Percentiles rank a stretch among this genome's conserved stretches.
Conservation (phyloP, 1,284 basidiomycete genomes). For the Trichosporon coremiiforme region DNA sequence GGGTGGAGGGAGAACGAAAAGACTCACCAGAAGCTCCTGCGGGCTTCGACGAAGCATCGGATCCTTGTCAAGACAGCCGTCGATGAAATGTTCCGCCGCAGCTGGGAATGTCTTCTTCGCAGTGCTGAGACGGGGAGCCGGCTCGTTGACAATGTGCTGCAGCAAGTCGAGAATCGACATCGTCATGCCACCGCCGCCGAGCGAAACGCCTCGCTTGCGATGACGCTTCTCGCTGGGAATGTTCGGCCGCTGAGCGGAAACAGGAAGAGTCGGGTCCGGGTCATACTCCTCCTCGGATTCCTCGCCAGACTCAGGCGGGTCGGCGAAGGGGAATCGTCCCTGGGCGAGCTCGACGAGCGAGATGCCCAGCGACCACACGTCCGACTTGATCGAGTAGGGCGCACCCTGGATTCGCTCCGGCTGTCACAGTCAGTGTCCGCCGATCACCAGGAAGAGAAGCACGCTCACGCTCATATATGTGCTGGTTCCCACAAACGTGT, state of each 20-base stretch:
- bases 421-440: conserved; percentile 57
- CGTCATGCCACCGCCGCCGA: conserved; percentile 82
- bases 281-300: conserved; percentile 63
- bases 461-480: conserved; percentile 98
- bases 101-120: conserved; percentile 60
- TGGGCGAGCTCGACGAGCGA: conserved; percentile 91
- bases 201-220: conserved; percentile 73
- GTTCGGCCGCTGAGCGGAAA: conserved; percentile 43
- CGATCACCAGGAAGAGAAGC: not conserved
- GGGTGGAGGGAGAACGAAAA: no score
- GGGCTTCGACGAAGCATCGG: conserved; percentile 74
- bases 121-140: conserved; percentile 73
- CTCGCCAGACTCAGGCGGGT: conserved; percentile 67
- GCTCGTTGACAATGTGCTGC: conserved; percentile 97
- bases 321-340: conserved; percentile 88
- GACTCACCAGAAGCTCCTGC: conserved; percentile 69
- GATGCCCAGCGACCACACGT: conserved; percentile 96
- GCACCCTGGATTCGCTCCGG: conserved; percentile 98
- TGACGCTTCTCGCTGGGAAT: conserved; percentile 57
- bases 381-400: conserved; percentile 94
- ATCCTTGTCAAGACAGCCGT: conserved; percentile 81
- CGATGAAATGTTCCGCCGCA: conserved; percentile 75
- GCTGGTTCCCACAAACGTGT: conserved; percentile 97
- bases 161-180: conserved; percentile 96
- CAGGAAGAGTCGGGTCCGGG: conserved; percentile 51